These are phyloP conservation scores for Paramyrothecium roridum DNA, from an alignment of 2,329 filamentous ascomycete genomes.

Conservation along the genomic window DNA sequence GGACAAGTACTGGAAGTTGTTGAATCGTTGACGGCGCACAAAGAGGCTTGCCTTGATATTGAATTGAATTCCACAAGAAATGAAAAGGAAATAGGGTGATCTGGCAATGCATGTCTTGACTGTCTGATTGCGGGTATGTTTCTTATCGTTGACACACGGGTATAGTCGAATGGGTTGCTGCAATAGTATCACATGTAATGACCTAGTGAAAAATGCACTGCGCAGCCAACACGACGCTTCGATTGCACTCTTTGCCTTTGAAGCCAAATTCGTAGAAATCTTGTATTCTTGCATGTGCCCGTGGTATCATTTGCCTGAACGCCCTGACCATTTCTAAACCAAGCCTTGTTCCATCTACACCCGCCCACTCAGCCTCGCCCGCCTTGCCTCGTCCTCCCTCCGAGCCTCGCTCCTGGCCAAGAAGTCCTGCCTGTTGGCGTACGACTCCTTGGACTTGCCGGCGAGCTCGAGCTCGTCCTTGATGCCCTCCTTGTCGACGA, in stretches of 20 bases:
- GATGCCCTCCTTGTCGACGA: conserved; percentile 68
- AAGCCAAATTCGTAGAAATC: not conserved
- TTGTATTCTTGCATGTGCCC: not conserved
- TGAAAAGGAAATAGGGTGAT: too few relatives aligned
- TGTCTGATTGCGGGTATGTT: too few relatives aligned
- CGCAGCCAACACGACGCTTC: not conserved
- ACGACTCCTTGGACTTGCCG: conserved; percentile 63
- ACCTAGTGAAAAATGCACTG: too few relatives aligned
- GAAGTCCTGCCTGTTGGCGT: conserved; percentile 61
- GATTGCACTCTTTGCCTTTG: not conserved
- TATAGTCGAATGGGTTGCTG: too few relatives aligned
- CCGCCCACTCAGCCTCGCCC: conserved; percentile 44
- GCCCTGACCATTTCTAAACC: conserved; percentile 6
- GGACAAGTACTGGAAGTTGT: too few relatives aligned
- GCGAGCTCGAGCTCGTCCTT: conserved; percentile 65
- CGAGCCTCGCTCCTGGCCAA: conserved; percentile 61
- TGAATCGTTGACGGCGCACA: too few relatives aligned
- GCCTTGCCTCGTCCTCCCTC: conserved; percentile 58
- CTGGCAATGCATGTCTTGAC: too few relatives aligned
- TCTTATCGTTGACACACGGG: too few relatives aligned
- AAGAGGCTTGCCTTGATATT: too few relatives aligned
- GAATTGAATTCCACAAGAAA: too few relatives aligned
- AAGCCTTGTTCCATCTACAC: conserved; percentile 12
- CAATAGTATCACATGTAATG: too few relatives aligned
- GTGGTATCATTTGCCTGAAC: conserved; percentile 23